Evolutionary conservation across 257 asterid genomes (phyloP), one percentile per base, ranked within the genome.

Genomic region (Oldenlandia corymbosa): DNA sequence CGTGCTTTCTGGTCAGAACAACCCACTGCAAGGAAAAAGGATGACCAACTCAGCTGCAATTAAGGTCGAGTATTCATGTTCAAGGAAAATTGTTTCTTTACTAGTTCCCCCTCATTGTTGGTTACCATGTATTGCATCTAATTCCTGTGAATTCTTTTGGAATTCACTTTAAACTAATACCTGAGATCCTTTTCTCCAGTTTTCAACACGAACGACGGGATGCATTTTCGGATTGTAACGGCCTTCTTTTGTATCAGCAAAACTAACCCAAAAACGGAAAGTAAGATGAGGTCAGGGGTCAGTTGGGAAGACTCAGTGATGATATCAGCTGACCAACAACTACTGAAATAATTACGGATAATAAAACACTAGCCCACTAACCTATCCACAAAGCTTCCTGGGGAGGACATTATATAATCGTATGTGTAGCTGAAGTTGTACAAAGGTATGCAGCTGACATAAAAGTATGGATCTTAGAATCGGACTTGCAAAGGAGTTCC

Each of bases 131-230:
- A 36, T 43, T 56, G 24, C n/a, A 43, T n/a, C 54, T 52, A 56
- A 32, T 39, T 61, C 23, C 12, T 42, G 48, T 58, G 24, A 26
- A 63, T 16, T 32, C 30, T 66, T 55, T 36, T 14, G 17, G 53
- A 42, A 60, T 24, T 46, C 39, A 72, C 53, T n/a, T 43, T 68
- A 47, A 65, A 76, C 14, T 47, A 54, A 36, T 77, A 92, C 99
- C 99, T 92, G 99, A 66, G 99, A 92, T 69, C 99, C 99, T 78
- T 92, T 92, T 80, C 96, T 85, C 99, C 99, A 92, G 77, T 78
- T 75, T 54, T 77, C 74, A 73, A 82, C 90, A 63, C 90, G 89
- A 80, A 92, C 75, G 46, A 76, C 74, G 23, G 95, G 97, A 76
- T 89, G 80, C 99, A 92, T 92, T 81, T 81, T 92, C n/a, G 95